Base-by-base conservation (phyloP, 2,329 filamentous ascomycete genomes). In the Macrophomina phaseolina region DNA sequence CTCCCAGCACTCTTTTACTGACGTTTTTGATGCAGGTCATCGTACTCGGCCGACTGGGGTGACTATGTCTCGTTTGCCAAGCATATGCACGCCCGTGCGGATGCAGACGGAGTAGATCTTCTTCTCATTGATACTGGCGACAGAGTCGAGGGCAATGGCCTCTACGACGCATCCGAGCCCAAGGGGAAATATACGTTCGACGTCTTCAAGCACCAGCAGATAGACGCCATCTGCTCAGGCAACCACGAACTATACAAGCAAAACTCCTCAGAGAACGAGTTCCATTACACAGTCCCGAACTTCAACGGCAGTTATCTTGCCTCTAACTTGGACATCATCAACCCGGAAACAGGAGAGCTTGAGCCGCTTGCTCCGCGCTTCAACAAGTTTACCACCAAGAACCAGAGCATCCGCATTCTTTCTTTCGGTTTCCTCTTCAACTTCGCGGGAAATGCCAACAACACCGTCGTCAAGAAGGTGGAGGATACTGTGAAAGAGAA, bases 101-200 rank as follows among this genome's bases (percentile, higher is more conserved):
- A 97, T 74, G 86, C 88, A 1, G 85, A 90, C 64, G 93, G 93
- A 52, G 87, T 87, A 34, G 95, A 99, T 76, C 82, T 99, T 16
- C 82, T 99, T n/a, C 83, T 99, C n/a, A 83, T 99, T 69, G 95
- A 99, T 77, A 97, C 94, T 0, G 95, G 95, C 68, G 95, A 98
- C 75, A 87, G 94, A 6, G 87, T 97, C 72, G 95, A 98, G 78
- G 93, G 94, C 42, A 98, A 97, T 76, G 95, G 94, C 1, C 86
- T 99, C 4, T 98, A 97, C 79, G 95, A 98, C 76, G 91, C 90
- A 5, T 97, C 93, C 0, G 83, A 86, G 34, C 95, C 95, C 8
- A 96, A 96, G 75, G 95, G 95, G 28, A 85, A 90, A 74, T 97
- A 93, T 77, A 93, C 92, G 1, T 94, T 93, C 75, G 91, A 94